These are phyloP conservation scores for Mycena indigotica DNA, from an alignment of 768 basidiomycete species.

Conservation along the genomic window DNA sequence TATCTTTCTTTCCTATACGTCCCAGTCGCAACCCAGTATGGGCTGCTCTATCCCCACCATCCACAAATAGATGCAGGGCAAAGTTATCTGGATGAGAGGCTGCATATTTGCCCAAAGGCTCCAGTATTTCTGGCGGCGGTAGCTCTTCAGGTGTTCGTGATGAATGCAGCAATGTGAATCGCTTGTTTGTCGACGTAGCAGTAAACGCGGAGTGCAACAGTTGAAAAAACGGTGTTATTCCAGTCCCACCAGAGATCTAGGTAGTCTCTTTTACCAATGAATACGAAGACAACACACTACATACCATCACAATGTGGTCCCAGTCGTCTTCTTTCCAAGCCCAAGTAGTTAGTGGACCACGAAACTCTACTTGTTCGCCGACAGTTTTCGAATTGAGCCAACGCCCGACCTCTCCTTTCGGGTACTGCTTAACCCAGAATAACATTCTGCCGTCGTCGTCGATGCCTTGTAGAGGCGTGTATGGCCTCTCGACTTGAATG, in stretches of 20 bases:
- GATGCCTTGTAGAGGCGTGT: constrained; percentile 78
- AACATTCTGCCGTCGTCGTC: constrained; percentile 65
- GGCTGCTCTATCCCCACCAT: constrained; percentile 38
- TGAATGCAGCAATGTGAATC: constrained; percentile 74
- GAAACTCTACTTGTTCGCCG: constrained; percentile 72
- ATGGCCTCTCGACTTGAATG: constrained; percentile 85
- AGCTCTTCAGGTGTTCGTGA: constrained; percentile 63
- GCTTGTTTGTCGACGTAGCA: constrained; percentile 40
- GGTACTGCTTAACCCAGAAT: constrained; percentile 83
- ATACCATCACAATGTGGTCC: constrained; percentile 82
- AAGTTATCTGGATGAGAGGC: constrained; percentile 56
- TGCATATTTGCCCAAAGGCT: constrained; percentile 53
- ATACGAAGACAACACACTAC: too few species aligned
- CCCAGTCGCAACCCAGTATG: constrained; percentile 43
- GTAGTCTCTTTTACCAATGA: not conserved
- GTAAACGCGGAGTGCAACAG: constrained; percentile 60
- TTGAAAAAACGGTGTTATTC: constrained; percentile 85
- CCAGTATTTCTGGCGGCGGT: constrained; percentile 65
- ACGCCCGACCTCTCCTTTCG: constrained; percentile 76
- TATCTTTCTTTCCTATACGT: constrained; percentile 52
- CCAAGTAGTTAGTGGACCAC: constrained; percentile 78
- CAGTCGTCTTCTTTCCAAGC: constrained; percentile 53
- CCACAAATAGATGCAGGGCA: constrained; percentile 63
- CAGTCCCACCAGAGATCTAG: constrained; percentile 87
- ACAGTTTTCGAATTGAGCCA: constrained; percentile 75